Evolutionary conservation across 257 asterid species (phyloP).

Genomic region (Solanum chmielewskii): DNA sequence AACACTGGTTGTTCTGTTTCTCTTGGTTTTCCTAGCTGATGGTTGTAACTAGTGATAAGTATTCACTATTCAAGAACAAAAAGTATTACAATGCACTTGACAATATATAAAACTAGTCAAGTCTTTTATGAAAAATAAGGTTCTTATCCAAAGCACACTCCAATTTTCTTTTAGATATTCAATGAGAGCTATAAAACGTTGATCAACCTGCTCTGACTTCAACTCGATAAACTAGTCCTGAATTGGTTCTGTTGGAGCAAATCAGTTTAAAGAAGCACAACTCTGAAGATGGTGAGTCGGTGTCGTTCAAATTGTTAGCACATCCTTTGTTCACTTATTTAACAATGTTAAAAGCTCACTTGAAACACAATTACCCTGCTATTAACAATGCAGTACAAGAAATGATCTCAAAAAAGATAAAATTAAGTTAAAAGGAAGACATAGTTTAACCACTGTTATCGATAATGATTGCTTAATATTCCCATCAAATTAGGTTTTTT

Average conservation of each 20-base stretch:
- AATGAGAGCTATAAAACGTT: not conserved
- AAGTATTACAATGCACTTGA: not conserved
- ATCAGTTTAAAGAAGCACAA: not conserved
- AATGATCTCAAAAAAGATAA: not conserved
- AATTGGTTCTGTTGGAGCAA: not conserved
- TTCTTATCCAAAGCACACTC: not conserved
- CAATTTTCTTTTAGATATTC: not conserved
- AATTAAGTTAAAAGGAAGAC: not conserved
- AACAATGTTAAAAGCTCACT: not conserved
- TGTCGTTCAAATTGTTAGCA: not conserved
- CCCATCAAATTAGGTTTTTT: not conserved
- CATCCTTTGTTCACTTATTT: not conserved
- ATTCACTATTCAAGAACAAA: not conserved
- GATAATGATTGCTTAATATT: not conserved
- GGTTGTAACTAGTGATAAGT: not conserved
- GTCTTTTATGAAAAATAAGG: not conserved
- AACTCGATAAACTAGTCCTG: not conserved
- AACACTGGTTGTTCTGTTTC: not conserved
- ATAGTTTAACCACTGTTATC: not conserved
- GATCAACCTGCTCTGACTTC: not conserved
- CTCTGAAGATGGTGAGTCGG: not conserved
- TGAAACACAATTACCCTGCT: not conserved
- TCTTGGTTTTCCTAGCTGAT: not conserved
- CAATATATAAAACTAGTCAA: not conserved
- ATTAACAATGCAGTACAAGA: not conserved